Evolutionary conservation across 192 early-diverging fungal species (phyloP).

Genomic region (Umbelopsis isabellina): DNA sequence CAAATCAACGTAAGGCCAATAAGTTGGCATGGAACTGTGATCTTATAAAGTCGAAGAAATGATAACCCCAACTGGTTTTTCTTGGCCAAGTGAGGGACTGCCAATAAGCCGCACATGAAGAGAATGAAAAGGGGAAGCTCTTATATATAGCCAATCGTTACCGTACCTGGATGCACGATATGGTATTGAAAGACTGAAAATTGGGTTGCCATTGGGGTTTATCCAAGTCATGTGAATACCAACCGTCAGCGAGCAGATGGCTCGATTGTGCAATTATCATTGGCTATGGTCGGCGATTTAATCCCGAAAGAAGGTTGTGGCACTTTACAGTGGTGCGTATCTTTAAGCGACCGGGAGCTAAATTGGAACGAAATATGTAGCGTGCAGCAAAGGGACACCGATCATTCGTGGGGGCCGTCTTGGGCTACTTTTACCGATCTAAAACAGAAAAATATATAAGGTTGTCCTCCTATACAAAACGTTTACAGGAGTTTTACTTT

Average conservation of each 20-base stretch:
- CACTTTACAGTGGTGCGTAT: slow-evolving; percentile 22
- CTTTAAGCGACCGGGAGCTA: slow-evolving; percentile 13
- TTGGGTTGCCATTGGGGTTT: background rate
- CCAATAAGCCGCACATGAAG: no score
- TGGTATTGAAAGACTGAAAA: background rate
- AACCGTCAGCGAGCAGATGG: slow-evolving; percentile 7
- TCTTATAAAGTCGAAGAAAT: no score
- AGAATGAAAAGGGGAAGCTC: no score
- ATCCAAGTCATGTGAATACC: slow-evolving; percentile 14
- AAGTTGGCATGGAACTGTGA: no score
- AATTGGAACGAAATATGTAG: slow-evolving; percentile 8
- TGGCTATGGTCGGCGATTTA: background rate
- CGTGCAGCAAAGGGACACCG: slow-evolving; percentile 17
- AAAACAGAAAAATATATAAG: slow-evolving; percentile 1
- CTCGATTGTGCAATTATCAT: background rate
- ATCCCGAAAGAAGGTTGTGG: background rate
- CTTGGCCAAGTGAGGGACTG: no score
- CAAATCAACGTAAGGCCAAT: no score
- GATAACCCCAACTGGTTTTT: no score
- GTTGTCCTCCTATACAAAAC: background rate
- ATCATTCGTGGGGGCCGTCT: slow-evolving; percentile 13
- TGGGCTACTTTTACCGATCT: background rate
- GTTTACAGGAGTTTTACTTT: background rate
- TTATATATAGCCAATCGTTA: slow-evolving; percentile 1
- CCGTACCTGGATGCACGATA: background rate